phyloP scores from a whole-genome alignment of 2,329 filamentous ascomycete species.

The Albophoma yamanashiensis region DNA sequence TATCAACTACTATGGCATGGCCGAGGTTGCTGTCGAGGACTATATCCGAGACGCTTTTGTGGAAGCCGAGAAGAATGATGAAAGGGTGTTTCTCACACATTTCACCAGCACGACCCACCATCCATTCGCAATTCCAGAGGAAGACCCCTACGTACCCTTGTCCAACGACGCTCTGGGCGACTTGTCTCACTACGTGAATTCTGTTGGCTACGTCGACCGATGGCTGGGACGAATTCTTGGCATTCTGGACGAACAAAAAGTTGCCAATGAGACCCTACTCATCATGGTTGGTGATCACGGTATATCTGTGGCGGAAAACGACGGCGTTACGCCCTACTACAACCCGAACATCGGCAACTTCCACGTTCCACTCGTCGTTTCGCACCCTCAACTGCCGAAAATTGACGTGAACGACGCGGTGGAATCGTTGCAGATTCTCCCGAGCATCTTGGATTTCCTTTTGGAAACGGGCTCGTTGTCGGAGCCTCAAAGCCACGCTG shows the following conservation, averaged over 20 bases:
- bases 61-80: constrained; percentile 15
- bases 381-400: constrained; percentile 20
- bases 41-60: constrained; percentile 20
- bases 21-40: constrained; percentile 18
- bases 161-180: constrained; percentile 13
- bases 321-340: constrained; percentile 20
- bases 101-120: constrained; percentile 25
- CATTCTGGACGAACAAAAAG: constrained; percentile 17
- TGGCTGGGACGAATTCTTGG: constrained; percentile 20
- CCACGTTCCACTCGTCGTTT: constrained; percentile 21
- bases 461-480: constrained; percentile 21
- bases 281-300: constrained; percentile 23
- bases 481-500: constrained; percentile 11
- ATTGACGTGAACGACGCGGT: constrained; percentile 20
- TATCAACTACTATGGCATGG: constrained; percentile 23
- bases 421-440: constrained; percentile 21
- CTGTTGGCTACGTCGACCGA: constrained; percentile 19
- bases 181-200: constrained; percentile 21
- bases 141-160: constrained; percentile 15
- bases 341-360: constrained; percentile 21
- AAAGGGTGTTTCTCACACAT: constrained; percentile 23
- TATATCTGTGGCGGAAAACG: constrained; percentile 20
- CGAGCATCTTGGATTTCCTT: constrained; percentile 23
- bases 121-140: constrained; percentile 19
- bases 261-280: constrained; percentile 21